Evolutionary conservation across 2,329 filamentous ascomycete species (phyloP).

Genomic region (Neonectria punicea): DNA sequence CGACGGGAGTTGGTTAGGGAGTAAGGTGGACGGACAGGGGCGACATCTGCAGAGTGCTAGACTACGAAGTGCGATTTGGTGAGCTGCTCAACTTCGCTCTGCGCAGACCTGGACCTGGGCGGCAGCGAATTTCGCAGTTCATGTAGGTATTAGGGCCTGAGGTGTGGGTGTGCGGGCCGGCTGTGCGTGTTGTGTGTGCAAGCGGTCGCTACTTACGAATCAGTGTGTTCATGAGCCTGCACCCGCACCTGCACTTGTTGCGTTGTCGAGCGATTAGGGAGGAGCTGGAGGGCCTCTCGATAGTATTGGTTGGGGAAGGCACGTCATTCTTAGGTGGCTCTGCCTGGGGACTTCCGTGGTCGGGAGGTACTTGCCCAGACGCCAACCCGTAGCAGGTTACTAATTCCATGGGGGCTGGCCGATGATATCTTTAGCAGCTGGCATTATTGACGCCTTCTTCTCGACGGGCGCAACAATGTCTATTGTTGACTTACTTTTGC

Average conservation of each 20-base stretch:
- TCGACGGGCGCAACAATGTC: conserved; percentile 10
- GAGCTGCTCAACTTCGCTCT: conserved; percentile 1
- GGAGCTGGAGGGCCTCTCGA: conserved; percentile 4
- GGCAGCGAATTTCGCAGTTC: conserved; percentile 41
- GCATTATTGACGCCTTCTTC: background rate
- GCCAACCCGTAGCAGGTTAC: background rate
- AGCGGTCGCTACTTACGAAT: conserved; percentile 27
- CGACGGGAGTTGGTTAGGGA: background rate
- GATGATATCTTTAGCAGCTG: background rate
- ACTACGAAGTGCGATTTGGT: background rate
- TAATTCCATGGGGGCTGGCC: background rate
- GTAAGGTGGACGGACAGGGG: background rate
- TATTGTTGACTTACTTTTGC: conserved; percentile 8
- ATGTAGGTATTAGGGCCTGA: conserved; percentile 43
- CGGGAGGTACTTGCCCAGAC: background rate
- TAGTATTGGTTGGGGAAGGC: conserved; percentile 24
- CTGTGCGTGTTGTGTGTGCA: conserved; percentile 31
- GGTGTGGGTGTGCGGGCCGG: conserved; percentile 42
- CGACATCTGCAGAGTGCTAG: background rate
- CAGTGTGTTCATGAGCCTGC: conserved; percentile 26
- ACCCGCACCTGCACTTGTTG: conserved; percentile 21
- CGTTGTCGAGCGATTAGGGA: conserved; percentile 15
- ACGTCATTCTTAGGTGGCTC: conserved; percentile 14
- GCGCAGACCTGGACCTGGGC: conserved; percentile 5
- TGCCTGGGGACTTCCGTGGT: conserved; percentile 1